Evolutionary conservation across 1,284 basidiomycete species (phyloP), one percentile per base, ranked within the genome.

Genomic region (Marasmius sp.): DNA sequence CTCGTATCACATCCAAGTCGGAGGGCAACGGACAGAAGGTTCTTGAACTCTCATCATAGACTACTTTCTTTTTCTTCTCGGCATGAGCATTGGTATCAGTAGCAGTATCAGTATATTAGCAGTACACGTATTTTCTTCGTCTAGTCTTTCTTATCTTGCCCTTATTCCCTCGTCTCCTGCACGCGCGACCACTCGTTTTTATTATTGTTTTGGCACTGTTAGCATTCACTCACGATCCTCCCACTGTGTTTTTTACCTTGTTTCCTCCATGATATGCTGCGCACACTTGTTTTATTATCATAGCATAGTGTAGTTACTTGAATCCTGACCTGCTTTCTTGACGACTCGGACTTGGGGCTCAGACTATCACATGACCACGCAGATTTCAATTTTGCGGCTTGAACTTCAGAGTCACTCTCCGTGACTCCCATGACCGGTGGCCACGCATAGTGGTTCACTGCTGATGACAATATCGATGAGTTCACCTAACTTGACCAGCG

Each of bases 1-100:
- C 75, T 59, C 82, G 80, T 56, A 77, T 91, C 61, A 81, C 83
- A 36, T 75, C 80, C 57, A 89, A 89, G 78, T 86, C 84, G 45
- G 71, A 74, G 77, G 84, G 86, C 68, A 78, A 72, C 60, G 62
- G 74, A 49, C 82, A 85, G 68, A 84, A 81, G 74, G 79, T 91
- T 72, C 76, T 88, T 69, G 75, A 70, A 66, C 77, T 89, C 61
- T 75, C 89, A 69, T 81, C 82, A 72, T 87, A 82, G 77, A 78
- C 71, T 67, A 65, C 63, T 65, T 64, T 60, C 66, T 59, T 47
- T 65, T 63, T 55, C 48, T 59, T 68, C 59, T 27, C 27, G 27
- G 50, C 56, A 61, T 64, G 8, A n/a, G 45, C 16, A 47, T 47
- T 47, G 45, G 45, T 54, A 45, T 27, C 55, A 61, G 52, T 49